Evolutionary conservation across 495 filamentous ascomycete genomes (phyloP), one percentile per base, ranked within the genome.

Genomic region (Talaromyces stipitatus): DNA sequence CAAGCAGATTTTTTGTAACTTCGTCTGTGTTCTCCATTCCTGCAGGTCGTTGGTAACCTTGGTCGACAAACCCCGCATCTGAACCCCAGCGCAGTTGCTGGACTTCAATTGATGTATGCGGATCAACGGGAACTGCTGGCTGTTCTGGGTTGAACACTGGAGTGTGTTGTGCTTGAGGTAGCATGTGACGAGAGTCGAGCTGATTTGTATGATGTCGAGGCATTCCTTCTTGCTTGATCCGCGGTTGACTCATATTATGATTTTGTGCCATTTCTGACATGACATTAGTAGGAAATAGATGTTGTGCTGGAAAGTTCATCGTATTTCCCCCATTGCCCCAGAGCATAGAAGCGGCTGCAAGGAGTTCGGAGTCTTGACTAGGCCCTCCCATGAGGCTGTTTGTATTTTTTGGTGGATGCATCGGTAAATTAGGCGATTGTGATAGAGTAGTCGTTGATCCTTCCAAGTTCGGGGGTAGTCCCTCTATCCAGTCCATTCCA

Each of bases 51-150:
- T 82, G 67, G 61, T 82, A 89, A 16, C 76, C 78, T 60, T 82
- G 77, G 10, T 73, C 70, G 60, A 72, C 75, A 58, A 90, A 90
- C 52, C 73, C 77, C 4, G 75, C 63, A 68, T 90, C 86, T 0
- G 86, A 86, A 18, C 86, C 86, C 77, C 82, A 90, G 16, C 80
- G 81, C 24, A 87, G 67, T 14, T 66, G 64, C 12, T 71, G 68
- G 20, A 63, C 65, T 56, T 74, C 75, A 8, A 67, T 60, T 24
- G 67, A 69, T 10, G 68, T 64, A 58, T 76, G 74, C 54, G 72
- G 70, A 36, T 76, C 74, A 18, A 59, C 64, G 8, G 71, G 69
- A 28, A 72, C 69, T 5, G 47, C 23, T 1, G 74, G 71, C 24
- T 76, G 67, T 22, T 67, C 69, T 9, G 71, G 67, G 62, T 75